These are phyloP conservation scores for Wickerhamomyces canadensis DNA, from an alignment of 805 yeast genomes.

Conservation along the genomic window DNA sequence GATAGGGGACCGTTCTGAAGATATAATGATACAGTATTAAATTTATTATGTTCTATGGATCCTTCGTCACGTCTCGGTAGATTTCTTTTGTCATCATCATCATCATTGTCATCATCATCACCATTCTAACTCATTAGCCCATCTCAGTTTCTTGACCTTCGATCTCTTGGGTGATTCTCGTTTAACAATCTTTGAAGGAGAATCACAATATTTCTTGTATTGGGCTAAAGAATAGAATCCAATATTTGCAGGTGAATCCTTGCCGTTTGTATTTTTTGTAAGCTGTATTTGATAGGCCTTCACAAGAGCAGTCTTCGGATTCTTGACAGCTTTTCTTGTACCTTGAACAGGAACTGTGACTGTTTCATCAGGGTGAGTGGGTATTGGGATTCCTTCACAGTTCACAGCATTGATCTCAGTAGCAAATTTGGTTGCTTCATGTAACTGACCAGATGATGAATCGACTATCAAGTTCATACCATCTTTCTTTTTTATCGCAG, in stretches of 20 bases:
- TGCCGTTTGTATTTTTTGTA: neutral
- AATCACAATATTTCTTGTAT: conserved; percentile 10
- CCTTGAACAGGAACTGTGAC: conserved; percentile 46
- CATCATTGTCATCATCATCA: too few relatives aligned
- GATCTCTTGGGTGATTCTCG: neutral
- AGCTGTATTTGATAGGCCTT: conserved; percentile 12
- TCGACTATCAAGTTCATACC: conserved; percentile 46
- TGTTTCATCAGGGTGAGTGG: conserved; percentile 49
- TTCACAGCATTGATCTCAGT: conserved; percentile 62
- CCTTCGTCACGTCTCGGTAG: too few relatives aligned
- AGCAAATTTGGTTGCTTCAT: conserved; percentile 65
- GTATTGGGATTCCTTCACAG: conserved; percentile 57
- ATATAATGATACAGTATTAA: too few relatives aligned
- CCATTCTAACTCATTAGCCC: conserved; percentile 22
- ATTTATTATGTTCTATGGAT: too few relatives aligned
- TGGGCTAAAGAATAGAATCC: conserved; percentile 22
- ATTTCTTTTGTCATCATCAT: too few relatives aligned
- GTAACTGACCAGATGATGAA: conserved; percentile 52
- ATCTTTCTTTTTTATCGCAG: conserved; percentile 11
- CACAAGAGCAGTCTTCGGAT: conserved; percentile 14
- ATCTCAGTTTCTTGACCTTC: conserved; percentile 14
- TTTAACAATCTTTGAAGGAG: conserved; percentile 10
- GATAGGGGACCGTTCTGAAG: too few relatives aligned
- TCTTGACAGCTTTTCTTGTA: conserved; percentile 12
- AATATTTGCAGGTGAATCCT: conserved; percentile 2